A percentile compares a stretch with the other conserved stretches of the same genome.
Conservation (phyloP, 2,329 filamentous ascomycete species). For the Dactylellina sp. region DNA sequence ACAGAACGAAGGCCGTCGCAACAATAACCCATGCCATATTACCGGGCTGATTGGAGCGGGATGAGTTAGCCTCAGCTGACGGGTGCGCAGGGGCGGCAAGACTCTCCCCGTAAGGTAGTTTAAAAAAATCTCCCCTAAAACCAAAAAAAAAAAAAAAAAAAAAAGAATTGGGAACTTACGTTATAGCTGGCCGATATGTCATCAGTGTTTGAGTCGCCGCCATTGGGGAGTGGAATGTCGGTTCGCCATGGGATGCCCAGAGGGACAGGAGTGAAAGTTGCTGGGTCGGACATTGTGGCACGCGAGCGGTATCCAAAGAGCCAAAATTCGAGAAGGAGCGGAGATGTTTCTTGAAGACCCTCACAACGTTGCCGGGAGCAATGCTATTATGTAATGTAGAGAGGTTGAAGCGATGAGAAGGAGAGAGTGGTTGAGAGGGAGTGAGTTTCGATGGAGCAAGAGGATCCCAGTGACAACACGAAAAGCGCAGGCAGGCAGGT, state of each 20-base stretch:
- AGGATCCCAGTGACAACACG: constrained; percentile 29
- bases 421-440: constrained; percentile 8
- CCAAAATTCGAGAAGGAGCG: constrained; percentile 4
- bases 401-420: constrained; percentile 10
- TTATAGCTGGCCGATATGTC: constrained; percentile 50
- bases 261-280: constrained; percentile 36
- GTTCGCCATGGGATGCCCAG: constrained; percentile 49
- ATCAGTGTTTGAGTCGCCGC: constrained; percentile 40
- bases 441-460: constrained; percentile 18
- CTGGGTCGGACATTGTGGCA: constrained; percentile 16
- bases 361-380: constrained; percentile 20
- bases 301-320: constrained; percentile 4
- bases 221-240: constrained; percentile 49
- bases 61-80: constrained; percentile 17
- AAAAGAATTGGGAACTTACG: constrained; percentile 21
- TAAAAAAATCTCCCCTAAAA: too few relatives aligned
- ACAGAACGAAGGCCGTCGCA: constrained; percentile 80
- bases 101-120: too few relatives aligned
- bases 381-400: constrained; percentile 52
- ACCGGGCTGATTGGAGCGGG: constrained; percentile 71
- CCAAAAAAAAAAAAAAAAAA: too few relatives aligned
- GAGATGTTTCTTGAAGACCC: constrained; percentile 10
- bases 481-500: constrained; percentile 1
- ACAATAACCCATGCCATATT: constrained; percentile 85
- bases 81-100: constrained; percentile 4